A percentile compares a stretch with the other conserved stretches of the same genome.
Evolutionary conservation across 495 filamentous ascomycete species (phyloP).

Genomic region (Bacidia rubella): DNA sequence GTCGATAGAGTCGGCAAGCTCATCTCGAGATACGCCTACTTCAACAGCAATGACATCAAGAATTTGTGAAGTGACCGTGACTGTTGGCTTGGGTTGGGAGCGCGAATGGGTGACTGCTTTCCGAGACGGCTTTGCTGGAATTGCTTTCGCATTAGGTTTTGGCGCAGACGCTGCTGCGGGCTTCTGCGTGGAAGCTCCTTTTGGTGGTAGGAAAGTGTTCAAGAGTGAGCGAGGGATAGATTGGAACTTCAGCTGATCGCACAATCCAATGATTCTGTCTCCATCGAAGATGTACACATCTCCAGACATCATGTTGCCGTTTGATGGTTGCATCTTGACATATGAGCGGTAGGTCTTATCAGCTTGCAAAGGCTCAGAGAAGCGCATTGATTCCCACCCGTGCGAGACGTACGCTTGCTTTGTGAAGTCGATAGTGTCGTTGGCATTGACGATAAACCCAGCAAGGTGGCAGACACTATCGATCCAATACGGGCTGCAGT

Average conservation of each 20-base stretch:
- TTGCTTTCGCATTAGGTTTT: conserved; percentile 23
- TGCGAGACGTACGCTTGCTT: conserved; percentile 65
- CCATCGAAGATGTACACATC: conserved; percentile 56
- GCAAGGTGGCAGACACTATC: conserved; percentile 48
- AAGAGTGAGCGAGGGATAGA: conserved; percentile 52
- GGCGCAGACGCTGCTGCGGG: conserved; percentile 22
- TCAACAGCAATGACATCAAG: conserved; percentile 54
- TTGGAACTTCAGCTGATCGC: conserved; percentile 43
- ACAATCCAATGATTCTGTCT: conserved; percentile 41
- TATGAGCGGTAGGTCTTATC: conserved; percentile 58
- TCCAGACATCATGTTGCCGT: conserved; percentile 39
- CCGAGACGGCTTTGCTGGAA: conserved; percentile 12
- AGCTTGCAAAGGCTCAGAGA: conserved; percentile 48
- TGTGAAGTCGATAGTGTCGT: conserved; percentile 54
- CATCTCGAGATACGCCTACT: conserved; percentile 46
- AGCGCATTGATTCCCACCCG: conserved; percentile 63
- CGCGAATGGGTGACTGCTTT: conserved; percentile 21
- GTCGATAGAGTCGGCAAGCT: conserved; percentile 39
- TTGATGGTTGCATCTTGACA: conserved; percentile 45
- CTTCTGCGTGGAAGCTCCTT: conserved; percentile 27
- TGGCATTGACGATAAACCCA: conserved; percentile 72
- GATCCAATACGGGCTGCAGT: conserved; percentile 58
- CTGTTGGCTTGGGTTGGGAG: conserved; percentile 1
- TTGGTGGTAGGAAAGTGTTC: conserved; percentile 50
- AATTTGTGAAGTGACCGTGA: conserved; percentile 27